Evolutionary conservation across 1,284 basidiomycete genomes (phyloP), one percentile per base, ranked within the genome.

Genomic region (Cryptococcus sp.): DNA sequence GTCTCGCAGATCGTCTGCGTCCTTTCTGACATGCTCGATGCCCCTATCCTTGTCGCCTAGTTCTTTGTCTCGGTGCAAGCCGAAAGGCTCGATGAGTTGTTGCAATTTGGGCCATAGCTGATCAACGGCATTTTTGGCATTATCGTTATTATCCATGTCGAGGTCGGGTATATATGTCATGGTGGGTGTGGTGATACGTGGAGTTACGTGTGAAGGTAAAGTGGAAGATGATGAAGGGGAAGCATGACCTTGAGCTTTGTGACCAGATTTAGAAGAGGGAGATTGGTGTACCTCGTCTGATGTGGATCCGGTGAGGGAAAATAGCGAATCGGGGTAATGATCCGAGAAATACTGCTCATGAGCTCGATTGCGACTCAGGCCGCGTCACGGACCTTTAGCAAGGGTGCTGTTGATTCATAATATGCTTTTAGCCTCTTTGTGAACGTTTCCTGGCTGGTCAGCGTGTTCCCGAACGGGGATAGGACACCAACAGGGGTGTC

Each of bases 321-420:
- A 82, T n/a, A 92, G 78, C 52, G 79, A 79, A 37, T 82, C 67
- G 50, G 77, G 75, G 46, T 79, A 79, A 23, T 79, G 79, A 18
- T 78, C 73, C 13, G 79, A 65, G 72, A 89, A 97, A 76, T 92
- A 88, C 45, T 83, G 52, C 16, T 28, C 24, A 41, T 50, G 13
- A 51, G 57, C 13, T 19, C 11, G 32, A n/a, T 18, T n/a, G n/a
- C n/a, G 40, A 14, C 34, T 45, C 45, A 22, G n/a, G 32, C 11
- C 42, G 37, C 22, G n/a, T 13, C 2, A 57, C 68, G 54, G 46
- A 70, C 71, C 57, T 74, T 78, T 23, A 97, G 78, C 42, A 98
- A 79, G 7, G 93, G 91, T 4, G 88, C 85, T 0, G 93, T 97
- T 21, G 86, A 83, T n/a, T 81, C 78, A 69, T 96, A 92, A 74